Base-by-base conservation (phyloP, 768 basidiomycete species). In the Lepiota brunneoincarnata region DNA sequence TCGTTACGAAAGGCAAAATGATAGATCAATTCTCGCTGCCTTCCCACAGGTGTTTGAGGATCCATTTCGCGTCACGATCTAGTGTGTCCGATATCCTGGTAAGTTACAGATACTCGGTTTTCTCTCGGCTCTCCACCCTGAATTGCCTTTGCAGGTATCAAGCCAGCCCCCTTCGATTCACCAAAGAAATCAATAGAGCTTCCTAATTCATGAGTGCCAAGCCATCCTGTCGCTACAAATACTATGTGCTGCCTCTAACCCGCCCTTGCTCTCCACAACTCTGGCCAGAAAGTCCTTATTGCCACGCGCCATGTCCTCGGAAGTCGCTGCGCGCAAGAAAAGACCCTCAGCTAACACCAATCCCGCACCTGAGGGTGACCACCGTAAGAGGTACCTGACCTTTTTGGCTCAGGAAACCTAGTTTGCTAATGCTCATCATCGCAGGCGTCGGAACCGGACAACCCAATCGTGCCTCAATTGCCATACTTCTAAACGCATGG, bases 401-500 rank as follows among this genome's bases (percentile, higher is more conserved):
- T 35, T 35, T 31, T 20, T 37, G 11, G 38, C 41, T 15, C 35
- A 31, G 34, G 40, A 9, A 23, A 40, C n/a, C 21, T 14, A 12
- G 49, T 54, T 55, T 51, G 41, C 57, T 41, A 47, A 31, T 35
- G 15, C 49, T 34, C 31, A 21, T 31, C 28, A 7, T 55, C 24
- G 20, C 39, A 79, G 77, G 43, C 80, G 84, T 58, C 83, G 86
- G 41, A 88, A 88, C 63, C 79, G 86, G 49, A 86, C 84, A 5
- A 88, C 85, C 2, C 85, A 86, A 58, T 87, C 85, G 56, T 88
- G 86, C 60, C 70, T 87, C 24, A 87, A 87, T 58, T 88, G 86
- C 59, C 86, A 87, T 58, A 81, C 83, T 21, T 86, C 86, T 6
- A 87, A 88, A 61, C 75, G 86, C 49, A 87, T 87, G 86, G 86